Conservation (phyloP, 345 rosid species). For the Clausena lansium region DNA sequence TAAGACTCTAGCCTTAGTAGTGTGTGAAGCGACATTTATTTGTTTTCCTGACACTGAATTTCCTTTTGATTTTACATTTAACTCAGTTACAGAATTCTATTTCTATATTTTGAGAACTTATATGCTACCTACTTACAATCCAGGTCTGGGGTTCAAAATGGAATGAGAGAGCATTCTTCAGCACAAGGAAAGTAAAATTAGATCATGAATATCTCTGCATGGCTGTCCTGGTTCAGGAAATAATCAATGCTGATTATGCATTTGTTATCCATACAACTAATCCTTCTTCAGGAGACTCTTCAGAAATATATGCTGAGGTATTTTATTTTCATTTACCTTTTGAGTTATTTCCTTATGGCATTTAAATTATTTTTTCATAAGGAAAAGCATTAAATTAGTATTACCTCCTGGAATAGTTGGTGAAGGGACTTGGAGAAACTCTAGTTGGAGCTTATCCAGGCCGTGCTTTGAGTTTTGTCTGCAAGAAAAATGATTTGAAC, state of each 20-base stretch:
- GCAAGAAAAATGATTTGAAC: constrained; percentile 68
- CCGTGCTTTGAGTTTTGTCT: constrained; percentile 88
- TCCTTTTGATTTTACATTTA: background rate
- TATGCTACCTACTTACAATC: background rate
- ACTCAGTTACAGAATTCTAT: background rate
- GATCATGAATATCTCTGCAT: constrained; percentile 95
- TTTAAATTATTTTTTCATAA: background rate
- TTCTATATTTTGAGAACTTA: constrained; percentile 11
- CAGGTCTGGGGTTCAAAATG: constrained; percentile 99
- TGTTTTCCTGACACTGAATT: background rate
- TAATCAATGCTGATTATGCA: constrained; percentile 93
- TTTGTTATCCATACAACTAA: constrained; percentile 97
- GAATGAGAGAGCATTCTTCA: constrained; percentile 98
- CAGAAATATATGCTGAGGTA: constrained; percentile 98
- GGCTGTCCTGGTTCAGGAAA: constrained; percentile 99
- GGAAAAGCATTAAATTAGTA: constrained; percentile 8
- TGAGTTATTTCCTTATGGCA: background rate
- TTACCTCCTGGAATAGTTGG: constrained; percentile 54
- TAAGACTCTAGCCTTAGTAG: background rate
- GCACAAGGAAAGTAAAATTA: constrained; percentile 80
- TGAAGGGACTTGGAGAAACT: constrained; percentile 97
- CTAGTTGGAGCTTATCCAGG: constrained; percentile 99
- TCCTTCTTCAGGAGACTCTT: constrained; percentile 87
- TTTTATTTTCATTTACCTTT: constrained; percentile 3
- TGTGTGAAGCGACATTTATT: background rate